phyloP scores from a whole-genome alignment of 1,139 yeast genomes.

The Nadsonia starkeyi-henricii region DNA sequence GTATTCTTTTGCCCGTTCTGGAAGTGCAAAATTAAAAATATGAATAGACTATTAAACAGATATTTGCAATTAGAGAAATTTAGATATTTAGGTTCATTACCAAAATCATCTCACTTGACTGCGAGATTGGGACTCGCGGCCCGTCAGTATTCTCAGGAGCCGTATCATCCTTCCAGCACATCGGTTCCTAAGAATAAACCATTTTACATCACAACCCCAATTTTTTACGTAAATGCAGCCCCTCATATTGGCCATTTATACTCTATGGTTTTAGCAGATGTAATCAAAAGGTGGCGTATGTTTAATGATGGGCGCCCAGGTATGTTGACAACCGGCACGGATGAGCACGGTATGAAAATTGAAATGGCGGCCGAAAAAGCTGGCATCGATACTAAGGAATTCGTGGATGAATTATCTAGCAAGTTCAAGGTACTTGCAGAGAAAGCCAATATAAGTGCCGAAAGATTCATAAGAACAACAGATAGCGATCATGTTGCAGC shows the following conservation, averaged over 20 bases:
- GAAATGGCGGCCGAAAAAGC: constrained; percentile 57
- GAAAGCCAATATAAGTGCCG: constrained; percentile 41
- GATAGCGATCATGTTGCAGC: constrained; percentile 60
- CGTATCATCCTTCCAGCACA: background rate
- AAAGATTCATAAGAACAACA: constrained; percentile 83
- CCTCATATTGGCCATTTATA: constrained; percentile 95
- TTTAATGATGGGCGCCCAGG: constrained; percentile 32
- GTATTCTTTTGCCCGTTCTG: too few relatives aligned
- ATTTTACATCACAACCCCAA: constrained; percentile 70
- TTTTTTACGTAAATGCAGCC: constrained; percentile 86
- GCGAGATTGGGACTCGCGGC: background rate
- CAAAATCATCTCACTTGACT: background rate
- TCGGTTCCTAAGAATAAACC: background rate
- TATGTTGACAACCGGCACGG: constrained; percentile 80
- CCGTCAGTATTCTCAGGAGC: background rate
- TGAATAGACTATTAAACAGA: background rate
- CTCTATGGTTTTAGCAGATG: constrained; percentile 75
- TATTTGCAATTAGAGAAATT: background rate
- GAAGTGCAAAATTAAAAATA: background rate
- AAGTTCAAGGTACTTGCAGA: constrained; percentile 53
- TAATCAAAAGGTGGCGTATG: constrained; percentile 56
- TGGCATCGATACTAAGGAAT: constrained; percentile 41
- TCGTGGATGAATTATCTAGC: constrained; percentile 57
- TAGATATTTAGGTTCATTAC: background rate
- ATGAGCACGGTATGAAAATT: constrained; percentile 91